These are phyloP conservation scores for Cordyceps cicadae DNA, from an alignment of 2,329 filamentous ascomycete genomes.

Conservation along the genomic window DNA sequence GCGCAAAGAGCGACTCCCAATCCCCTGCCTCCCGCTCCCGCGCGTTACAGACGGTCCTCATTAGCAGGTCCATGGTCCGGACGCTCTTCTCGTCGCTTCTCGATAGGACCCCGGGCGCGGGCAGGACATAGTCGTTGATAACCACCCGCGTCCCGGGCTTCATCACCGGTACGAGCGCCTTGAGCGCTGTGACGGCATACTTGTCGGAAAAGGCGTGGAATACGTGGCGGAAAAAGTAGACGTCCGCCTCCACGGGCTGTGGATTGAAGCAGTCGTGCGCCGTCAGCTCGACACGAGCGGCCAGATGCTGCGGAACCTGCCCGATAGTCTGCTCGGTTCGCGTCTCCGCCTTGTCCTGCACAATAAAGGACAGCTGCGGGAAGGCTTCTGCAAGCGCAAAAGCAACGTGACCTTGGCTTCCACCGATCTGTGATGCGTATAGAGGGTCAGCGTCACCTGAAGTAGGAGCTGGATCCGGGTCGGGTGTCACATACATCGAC, in stretches of 20 bases:
- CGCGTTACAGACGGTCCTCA: slow-evolving; percentile 38
- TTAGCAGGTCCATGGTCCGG: slow-evolving; percentile 36
- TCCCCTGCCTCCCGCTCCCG: slow-evolving; percentile 36
- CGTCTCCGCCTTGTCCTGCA: slow-evolving; percentile 39
- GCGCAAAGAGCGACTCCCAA: slow-evolving; percentile 33
- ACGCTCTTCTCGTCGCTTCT: slow-evolving; percentile 31
- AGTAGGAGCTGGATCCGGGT: neutral
- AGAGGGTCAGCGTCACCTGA: neutral
- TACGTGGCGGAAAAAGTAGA: slow-evolving; percentile 48
- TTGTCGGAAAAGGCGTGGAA: slow-evolving; percentile 48
- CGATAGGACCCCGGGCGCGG: slow-evolving; percentile 22
- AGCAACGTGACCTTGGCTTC: slow-evolving; percentile 19
- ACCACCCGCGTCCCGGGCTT: slow-evolving; percentile 38
- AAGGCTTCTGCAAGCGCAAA: slow-evolving; percentile 18
- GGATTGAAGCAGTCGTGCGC: slow-evolving; percentile 45
- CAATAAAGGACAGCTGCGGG: slow-evolving; percentile 31
- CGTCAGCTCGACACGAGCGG: slow-evolving; percentile 28
- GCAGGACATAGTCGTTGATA: slow-evolving; percentile 29
- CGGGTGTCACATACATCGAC: slow-evolving; percentile 18
- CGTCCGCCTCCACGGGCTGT: slow-evolving; percentile 41
- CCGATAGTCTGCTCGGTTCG: slow-evolving; percentile 26
- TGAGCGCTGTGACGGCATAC: slow-evolving; percentile 34
- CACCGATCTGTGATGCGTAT: slow-evolving; percentile 17
- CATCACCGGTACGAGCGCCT: slow-evolving; percentile 39
- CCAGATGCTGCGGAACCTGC: slow-evolving; percentile 24